These are phyloP conservation scores for Zymoseptoria crescenta DNA, from an alignment of 2,329 filamentous ascomycete species.

Conservation along the genomic window DNA sequence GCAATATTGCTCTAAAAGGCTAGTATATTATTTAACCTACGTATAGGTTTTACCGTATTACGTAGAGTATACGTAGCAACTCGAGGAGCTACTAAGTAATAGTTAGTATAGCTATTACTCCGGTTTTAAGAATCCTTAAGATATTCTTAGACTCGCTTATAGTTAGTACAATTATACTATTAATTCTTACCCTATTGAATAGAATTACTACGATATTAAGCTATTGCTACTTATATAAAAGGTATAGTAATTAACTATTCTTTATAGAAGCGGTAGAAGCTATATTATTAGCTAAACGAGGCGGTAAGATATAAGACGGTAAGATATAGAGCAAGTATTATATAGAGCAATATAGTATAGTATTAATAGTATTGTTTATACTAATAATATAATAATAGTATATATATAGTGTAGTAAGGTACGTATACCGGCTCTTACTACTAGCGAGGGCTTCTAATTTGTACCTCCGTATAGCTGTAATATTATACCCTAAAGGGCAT, in stretches of 20 bases:
- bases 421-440: not conserved
- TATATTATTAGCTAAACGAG: not conserved
- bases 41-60: not conserved
- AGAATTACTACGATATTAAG: not conserved
- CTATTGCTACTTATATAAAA: not conserved
- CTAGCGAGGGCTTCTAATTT: not conserved
- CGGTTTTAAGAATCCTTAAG: not conserved
- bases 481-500: no score
- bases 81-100: not conserved
- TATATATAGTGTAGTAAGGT: not conserved
- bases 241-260: not conserved
- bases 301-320: not conserved
- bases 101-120: not conserved
- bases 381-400: not conserved
- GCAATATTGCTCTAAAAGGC: not conserved
- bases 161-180: not conserved
- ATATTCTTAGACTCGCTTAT: not conserved
- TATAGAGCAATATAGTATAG: no score
- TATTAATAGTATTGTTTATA: not conserved
- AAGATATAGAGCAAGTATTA: no score
- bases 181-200: not conserved
- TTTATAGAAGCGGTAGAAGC: not conserved
- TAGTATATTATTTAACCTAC: not conserved
- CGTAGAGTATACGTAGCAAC: not conserved
- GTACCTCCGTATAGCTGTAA: not conserved